Evolutionary conservation across 1,284 basidiomycete genomes (phyloP).

Genomic region (Boletellus dicymbophilus): DNA sequence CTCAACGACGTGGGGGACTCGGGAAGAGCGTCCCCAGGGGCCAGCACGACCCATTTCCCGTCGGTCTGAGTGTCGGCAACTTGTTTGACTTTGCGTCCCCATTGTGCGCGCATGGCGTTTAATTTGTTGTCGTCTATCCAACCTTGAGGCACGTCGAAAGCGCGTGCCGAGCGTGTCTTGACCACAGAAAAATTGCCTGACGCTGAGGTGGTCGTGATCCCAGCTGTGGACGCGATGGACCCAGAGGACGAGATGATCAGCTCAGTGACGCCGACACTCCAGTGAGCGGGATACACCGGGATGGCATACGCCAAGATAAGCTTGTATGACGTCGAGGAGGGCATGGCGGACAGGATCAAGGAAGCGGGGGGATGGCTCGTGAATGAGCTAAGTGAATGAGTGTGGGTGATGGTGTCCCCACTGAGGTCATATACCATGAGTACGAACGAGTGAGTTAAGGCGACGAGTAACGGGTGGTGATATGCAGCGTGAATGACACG

Average conservation of each 20-base stretch:
- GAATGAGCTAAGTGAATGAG: conserved; percentile 70
- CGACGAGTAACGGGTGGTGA: conserved; percentile 73
- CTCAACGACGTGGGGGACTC: conserved; percentile 1
- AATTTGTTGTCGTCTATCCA: conserved; percentile 71
- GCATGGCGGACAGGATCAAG: conserved; percentile 59
- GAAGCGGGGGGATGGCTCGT: conserved; percentile 75
- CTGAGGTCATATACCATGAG: conserved; percentile 71
- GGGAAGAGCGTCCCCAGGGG: conserved; percentile 51
- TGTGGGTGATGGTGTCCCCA: conserved; percentile 46
- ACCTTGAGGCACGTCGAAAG: conserved; percentile 68
- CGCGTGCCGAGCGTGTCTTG: conserved; percentile 61
- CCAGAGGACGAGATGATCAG: conserved; percentile 55
- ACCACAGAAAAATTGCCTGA: conserved; percentile 43
- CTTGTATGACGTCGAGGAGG: conserved; percentile 61
- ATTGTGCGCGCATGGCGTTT: conserved; percentile 66
- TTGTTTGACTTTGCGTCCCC: conserved; percentile 67
- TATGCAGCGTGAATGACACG: conserved; percentile 68
- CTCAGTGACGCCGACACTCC: conserved; percentile 78
- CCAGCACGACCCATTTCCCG: conserved; percentile 82
- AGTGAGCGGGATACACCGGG: conserved; percentile 79
- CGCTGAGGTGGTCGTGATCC: conserved; percentile 8
- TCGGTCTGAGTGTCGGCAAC: conserved; percentile 76
- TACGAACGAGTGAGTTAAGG: conserved; percentile 64
- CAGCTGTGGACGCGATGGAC: conserved; percentile 15
- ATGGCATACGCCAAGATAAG: conserved; percentile 70